phyloP scores from a whole-genome alignment of 257 asterid genomes.

The Primulina huaijiensis region DNA sequence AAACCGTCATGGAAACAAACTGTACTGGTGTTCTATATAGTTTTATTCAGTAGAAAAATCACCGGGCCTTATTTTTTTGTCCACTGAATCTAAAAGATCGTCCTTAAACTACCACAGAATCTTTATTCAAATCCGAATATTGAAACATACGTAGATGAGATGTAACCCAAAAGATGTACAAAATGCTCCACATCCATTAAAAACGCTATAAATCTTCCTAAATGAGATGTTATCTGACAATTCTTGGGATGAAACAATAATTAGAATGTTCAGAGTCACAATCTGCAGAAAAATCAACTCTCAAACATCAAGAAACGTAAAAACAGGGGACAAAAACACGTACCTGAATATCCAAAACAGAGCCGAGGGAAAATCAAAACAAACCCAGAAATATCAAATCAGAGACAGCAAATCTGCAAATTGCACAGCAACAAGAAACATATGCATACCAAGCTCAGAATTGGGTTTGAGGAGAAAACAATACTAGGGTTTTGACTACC shows the following conservation, averaged over 20 bases:
- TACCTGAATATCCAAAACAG: slow-evolving; percentile 34
- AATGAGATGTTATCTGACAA: not conserved
- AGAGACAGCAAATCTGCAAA: slow-evolving; percentile 31
- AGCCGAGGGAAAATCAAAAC: slow-evolving; percentile 26
- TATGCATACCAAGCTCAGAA: slow-evolving; percentile 18
- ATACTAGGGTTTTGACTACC: slow-evolving; percentile 33
- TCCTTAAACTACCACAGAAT: not conserved
- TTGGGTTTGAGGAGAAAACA: slow-evolving; percentile 26
- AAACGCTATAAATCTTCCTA: not conserved
- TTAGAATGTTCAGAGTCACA: not conserved
- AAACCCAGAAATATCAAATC: slow-evolving; percentile 35
- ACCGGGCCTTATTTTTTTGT: not conserved
- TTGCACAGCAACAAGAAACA: slow-evolving; percentile 22
- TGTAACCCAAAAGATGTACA: not conserved
- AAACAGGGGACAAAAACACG: not conserved
- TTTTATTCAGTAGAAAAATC: not conserved
- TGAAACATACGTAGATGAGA: not conserved
- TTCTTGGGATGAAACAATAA: not conserved
- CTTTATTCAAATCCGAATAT: not conserved
- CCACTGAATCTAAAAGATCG: not conserved
- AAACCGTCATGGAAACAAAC: not conserved
- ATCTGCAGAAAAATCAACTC: slow-evolving; percentile 2
- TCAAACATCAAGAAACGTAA: not conserved
- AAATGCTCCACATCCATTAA: not conserved
- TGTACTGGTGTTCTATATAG: not conserved